Conservation (phyloP, 108 stramenopile genomes). For the Aurantiochytrium sp. region DNA sequence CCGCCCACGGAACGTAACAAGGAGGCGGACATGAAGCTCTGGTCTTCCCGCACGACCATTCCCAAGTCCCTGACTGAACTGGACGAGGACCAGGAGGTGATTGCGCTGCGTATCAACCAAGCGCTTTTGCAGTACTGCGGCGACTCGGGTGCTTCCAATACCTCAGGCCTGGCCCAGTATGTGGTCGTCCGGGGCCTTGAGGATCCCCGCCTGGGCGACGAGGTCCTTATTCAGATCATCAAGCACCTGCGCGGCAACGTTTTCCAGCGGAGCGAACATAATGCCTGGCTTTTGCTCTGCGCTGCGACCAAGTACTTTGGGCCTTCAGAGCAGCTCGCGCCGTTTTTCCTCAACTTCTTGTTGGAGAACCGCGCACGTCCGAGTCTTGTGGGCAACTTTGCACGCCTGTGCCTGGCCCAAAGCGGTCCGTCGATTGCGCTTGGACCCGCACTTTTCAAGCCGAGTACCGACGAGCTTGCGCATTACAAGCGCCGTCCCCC, state of each 20-base stretch:
- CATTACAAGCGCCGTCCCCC: slow-evolving; percentile 62
- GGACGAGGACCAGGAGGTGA: slow-evolving; percentile 41
- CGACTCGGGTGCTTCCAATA: slow-evolving; percentile 57
- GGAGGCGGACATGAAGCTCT: slow-evolving; percentile 3
- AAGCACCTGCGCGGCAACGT: slow-evolving; percentile 56
- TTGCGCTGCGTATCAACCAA: slow-evolving; percentile 52
- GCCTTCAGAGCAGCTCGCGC: slow-evolving; percentile 49
- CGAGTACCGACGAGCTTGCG: slow-evolving; percentile 51
- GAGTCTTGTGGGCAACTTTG: slow-evolving; percentile 50
- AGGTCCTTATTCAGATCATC: slow-evolving; percentile 52
- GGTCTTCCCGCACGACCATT: background rate
- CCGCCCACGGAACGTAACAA: background rate
- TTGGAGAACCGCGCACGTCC: slow-evolving; percentile 35
- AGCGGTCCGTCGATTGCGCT: slow-evolving; percentile 48
- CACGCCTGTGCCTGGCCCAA: slow-evolving; percentile 50
- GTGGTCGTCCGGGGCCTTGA: slow-evolving; percentile 53
- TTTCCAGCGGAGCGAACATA: slow-evolving; percentile 33
- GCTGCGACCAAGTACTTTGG: slow-evolving; percentile 57
- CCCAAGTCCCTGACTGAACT: background rate
- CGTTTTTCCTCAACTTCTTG: slow-evolving; percentile 54
- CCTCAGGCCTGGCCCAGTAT: slow-evolving; percentile 58
- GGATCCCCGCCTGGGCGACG: slow-evolving; percentile 43
- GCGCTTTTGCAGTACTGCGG: slow-evolving; percentile 57
- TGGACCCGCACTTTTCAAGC: slow-evolving; percentile 50
- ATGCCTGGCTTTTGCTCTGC: slow-evolving; percentile 62